These are phyloP conservation scores for Xylaria sp. DNA, from an alignment of 2,329 filamentous ascomycete genomes.

Conservation along the genomic window DNA sequence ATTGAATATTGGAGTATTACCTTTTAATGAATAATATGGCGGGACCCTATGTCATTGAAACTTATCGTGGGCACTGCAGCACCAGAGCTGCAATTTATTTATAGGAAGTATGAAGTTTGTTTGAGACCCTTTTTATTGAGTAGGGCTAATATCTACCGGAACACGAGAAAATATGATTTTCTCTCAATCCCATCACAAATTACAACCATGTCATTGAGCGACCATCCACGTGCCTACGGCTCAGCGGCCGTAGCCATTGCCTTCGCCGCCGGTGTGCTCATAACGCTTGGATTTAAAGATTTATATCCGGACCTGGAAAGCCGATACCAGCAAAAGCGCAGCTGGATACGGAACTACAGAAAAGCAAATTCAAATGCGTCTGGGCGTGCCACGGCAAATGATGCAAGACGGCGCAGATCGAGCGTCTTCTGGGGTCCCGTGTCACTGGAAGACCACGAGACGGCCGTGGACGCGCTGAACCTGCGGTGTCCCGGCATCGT, in stretches of 20 bases:
- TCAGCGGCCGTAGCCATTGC: constrained; percentile 74
- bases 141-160: not conserved
- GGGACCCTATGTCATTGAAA: constrained; percentile 8
- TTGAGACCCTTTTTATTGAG: not conserved
- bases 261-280: constrained; percentile 79
- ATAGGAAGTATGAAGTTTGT: not conserved
- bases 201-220: constrained; percentile 65
- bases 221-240: constrained; percentile 71
- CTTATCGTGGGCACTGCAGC: not conserved
- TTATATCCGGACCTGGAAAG: constrained; percentile 79
- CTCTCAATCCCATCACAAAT: not conserved
- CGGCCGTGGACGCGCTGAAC: constrained; percentile 41
- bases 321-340: constrained; percentile 65
- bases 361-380: constrained; percentile 26
- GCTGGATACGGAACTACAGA: constrained; percentile 39
- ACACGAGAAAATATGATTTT: constrained; percentile 21
- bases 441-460: constrained; percentile 67
- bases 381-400: constrained; percentile 20
- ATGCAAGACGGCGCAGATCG: constrained; percentile 51
- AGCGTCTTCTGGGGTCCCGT: constrained; percentile 63
- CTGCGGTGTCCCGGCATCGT: constrained; percentile 60
- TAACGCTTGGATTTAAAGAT: constrained; percentile 83
- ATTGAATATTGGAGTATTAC: not conserved
- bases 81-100: not conserved
- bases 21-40: constrained; percentile 18